Evolutionary conservation across 306 rosid genomes (phyloP), one percentile per base, ranked within the genome.

Genomic region (Vicia faba): DNA sequence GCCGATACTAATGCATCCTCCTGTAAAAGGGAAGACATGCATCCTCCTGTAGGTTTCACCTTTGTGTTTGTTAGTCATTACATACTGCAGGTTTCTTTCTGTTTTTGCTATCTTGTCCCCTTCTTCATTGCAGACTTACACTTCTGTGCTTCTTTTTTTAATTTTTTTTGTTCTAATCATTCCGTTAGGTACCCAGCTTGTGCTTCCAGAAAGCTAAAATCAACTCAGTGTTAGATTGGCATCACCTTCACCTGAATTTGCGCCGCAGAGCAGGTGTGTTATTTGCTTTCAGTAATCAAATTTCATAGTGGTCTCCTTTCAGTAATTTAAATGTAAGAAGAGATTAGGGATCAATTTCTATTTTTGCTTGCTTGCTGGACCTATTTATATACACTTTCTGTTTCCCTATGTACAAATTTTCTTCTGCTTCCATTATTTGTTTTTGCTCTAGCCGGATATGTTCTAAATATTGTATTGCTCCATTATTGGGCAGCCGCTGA

Each of bases 151-250:
- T 10, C 23, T 15, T 51, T 46, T 50, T n/a, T 54, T 29, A 26
- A 26, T 48, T 26, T 28, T 60, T 49, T 69, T 50, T 54, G 56
- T 48, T 29, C 64, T 35, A 46, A 68, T 73, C 43, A 40, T 80
- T 71, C 65, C 38, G 20, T 69, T 61, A 93, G 98, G 97, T 89
- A 87, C 76, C 96, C 98, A 16, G 79, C 91, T 69, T 97, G 89
- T 84, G 78, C 82, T 71, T 81, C 79, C 46, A 79, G 87, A 89
- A 88, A 85, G 96, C 97, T 71, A 89, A 73, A 83, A 84, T 89
- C 39, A 75, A 93, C 61, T 84, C 88, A n/a, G n/a, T 89, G 28
- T 72, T 93, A 83, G 89, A 90, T 80, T 93, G 97, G 98, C 88
- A 93, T 66, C 98, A 93, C 75, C 72, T n/a, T n/a, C n/a, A n/a